Evolutionary conservation across 345 rosid genomes (phyloP), one percentile per base, ranked within the genome.

Genomic region (Camelina laxa): DNA sequence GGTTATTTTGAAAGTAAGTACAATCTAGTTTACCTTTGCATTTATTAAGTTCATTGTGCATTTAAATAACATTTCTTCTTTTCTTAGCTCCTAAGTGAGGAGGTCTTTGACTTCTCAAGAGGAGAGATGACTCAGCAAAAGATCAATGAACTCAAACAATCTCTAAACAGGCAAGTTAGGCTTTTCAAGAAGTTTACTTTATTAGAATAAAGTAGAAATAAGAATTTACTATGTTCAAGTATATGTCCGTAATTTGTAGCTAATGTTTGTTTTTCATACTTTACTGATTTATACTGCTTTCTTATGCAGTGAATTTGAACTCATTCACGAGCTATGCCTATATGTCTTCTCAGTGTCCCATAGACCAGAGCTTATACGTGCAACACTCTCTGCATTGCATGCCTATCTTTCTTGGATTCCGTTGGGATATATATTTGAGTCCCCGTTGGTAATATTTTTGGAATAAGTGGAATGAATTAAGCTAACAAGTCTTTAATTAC

Each of bases 381-480:
- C 98, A 31, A 96, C 99, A 4, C 82, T 92, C 56, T 90, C 99
- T 66, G 88, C 99, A 42, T 82, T 96, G 85, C 99, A 92, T 85
- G 99, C 98, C 65, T 96, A 90, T 79, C 98, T 96, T 81, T 96
- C 99, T 1, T 92, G 99, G 99, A 96, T 96, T 75, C 99, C 99
- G 9, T 62, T 92, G 84, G 99, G 98, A 81, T 96, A 89, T 80
- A 96, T 96, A 70, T 95, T 95, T 84, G 97, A 90, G 80, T 95
- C 99, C 24, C 90, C 91, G 54, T 53, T 92, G 93, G 99, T 92
- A 87, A 68, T 85, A 74, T 57, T 48, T 65, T 33, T 75, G 41
- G 60, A 65, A 47, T 58, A 47, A 47, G 35, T 74, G 15, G 65
- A 56, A 60, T 47, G 51, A 65, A 56, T 60, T 47, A 49, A 51